These are phyloP conservation scores for Hirsutella minnesotensis DNA, from an alignment of 2,329 filamentous ascomycete species.

Conservation along the genomic window DNA sequence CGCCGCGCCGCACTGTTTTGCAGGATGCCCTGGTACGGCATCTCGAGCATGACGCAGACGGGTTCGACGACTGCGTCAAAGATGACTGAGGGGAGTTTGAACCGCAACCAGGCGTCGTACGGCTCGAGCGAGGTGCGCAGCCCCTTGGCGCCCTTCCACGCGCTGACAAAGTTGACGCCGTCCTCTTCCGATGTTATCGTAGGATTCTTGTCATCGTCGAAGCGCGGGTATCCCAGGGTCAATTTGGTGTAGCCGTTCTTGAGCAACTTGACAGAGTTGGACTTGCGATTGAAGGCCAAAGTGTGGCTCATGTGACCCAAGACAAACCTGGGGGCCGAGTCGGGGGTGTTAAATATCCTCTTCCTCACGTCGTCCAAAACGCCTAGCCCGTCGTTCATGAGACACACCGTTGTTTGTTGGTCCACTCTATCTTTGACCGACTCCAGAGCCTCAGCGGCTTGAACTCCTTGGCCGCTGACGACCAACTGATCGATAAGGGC, in stretches of 20 bases:
- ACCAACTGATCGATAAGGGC: conserved; percentile 59
- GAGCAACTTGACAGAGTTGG: conserved; percentile 26
- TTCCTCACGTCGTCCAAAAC: conserved; percentile 67
- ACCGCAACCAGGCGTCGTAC: conserved; percentile 43
- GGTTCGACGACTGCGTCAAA: conserved; percentile 70
- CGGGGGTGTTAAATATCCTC: conserved; percentile 55
- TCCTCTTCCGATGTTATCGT: background rate
- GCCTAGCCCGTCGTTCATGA: conserved; percentile 75
- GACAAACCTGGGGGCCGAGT: conserved; percentile 61
- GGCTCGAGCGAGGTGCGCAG: conserved; percentile 11
- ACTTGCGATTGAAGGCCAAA: conserved; percentile 27
- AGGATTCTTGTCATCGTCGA: too few species aligned
- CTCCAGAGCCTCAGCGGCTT: conserved; percentile 41
- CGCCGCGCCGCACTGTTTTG: conserved; percentile 53
- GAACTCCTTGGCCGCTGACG: conserved; percentile 47
- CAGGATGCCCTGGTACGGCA: conserved; percentile 59
- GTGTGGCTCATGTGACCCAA: conserved; percentile 48
- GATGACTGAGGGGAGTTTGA: conserved; percentile 69
- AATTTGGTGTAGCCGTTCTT: conserved; percentile 18
- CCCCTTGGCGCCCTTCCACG: conserved; percentile 9
- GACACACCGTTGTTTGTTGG: conserved; percentile 56
- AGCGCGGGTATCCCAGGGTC: conserved; percentile 11
- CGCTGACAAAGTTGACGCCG: conserved; percentile 11
- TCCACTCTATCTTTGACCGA: conserved; percentile 55
- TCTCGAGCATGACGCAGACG: conserved; percentile 67